Conservation (phyloP, 441 rosid species). For the Adansonia madagascariensis region DNA sequence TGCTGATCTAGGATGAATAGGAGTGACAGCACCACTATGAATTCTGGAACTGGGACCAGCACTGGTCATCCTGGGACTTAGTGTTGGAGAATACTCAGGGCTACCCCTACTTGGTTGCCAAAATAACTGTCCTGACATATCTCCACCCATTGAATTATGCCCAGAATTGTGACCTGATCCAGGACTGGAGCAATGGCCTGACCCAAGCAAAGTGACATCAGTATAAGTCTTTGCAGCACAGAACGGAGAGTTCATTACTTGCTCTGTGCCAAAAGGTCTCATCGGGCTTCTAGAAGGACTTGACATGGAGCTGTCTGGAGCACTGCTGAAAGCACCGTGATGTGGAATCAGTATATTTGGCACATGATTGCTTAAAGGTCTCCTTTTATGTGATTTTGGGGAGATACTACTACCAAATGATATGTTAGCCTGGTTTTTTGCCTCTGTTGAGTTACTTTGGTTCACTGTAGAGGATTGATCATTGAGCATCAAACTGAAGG, state of each 20-base stretch:
- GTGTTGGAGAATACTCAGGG: conserved; percentile 57
- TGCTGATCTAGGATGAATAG: conserved; percentile 54
- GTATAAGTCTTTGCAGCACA: conserved; percentile 55
- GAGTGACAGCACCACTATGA: conserved; percentile 66
- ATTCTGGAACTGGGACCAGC: conserved; percentile 62
- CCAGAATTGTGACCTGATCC: conserved; percentile 62
- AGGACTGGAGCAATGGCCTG: conserved; percentile 58
- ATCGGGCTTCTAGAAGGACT: conserved; percentile 63
- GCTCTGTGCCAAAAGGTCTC: conserved; percentile 51
- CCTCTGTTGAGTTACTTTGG: conserved; percentile 41
- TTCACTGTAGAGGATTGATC: conserved; percentile 38
- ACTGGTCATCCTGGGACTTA: conserved; percentile 58
- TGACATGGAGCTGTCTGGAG: conserved; percentile 61
- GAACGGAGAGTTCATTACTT: conserved; percentile 46
- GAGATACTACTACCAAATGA: conserved; percentile 40
- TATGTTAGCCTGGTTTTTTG: conserved; percentile 44
- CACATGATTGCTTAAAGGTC: conserved; percentile 42
- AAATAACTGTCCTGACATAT: conserved; percentile 53
- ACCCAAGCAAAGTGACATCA: conserved; percentile 59
- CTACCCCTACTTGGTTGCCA: conserved; percentile 66
- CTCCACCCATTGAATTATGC: conserved; percentile 58
- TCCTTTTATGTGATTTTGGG: conserved; percentile 45
- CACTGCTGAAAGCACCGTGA: conserved; percentile 47
- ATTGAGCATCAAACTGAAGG: conserved; percentile 42
- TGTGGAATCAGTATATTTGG: conserved; percentile 47